Base-by-base conservation (phyloP, 257 asterid species). In the Gentiana macrophylla region DNA sequence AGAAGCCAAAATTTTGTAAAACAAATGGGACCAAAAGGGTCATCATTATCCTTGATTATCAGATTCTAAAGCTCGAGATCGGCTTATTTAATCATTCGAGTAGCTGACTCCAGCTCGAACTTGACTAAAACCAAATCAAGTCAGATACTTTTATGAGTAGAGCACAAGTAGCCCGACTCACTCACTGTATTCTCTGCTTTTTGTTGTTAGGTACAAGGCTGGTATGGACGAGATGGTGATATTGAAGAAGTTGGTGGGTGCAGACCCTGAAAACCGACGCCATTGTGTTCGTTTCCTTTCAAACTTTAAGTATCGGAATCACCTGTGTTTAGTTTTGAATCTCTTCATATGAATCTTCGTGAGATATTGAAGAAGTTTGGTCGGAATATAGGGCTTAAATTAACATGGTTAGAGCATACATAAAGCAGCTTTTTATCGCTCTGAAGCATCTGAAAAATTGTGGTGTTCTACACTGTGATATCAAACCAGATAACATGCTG, bases 281-380 rank as follows among this genome's bases (percentile, higher is more conserved):
- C 99, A 88, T 53, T 92, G 95, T 70, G 97, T 88, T 78, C 92
- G 94, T 53, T 88, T 85, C 71, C 77, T 88, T 64, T 92, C 97
- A 63, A 85, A 81, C 70, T 92, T 92, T 79, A 88, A 88, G 94
- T 92, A 85, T 66, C 81, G 99, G 77, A 88, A 84, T 70, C 99
- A 92, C 84, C 90, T 92, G 45, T 88, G 99, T 72, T 83, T 92
- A 80, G 97, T 92, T 79, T 92, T 88, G 99, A 92, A 79, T 92
- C 99, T 69, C 99, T 92, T 80, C 94, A 88, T 86, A 88, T 92
- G 99, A 92, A 92, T 84, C 83, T 92, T 78, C 90, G 99, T n/a
- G 99, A 92, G 83, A 89, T 92, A 73, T 76, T 86, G 63, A 92
- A 86, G 91, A 92, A 88, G 77, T 88, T 88, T 80, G 97, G 99